Percentiles rank a stretch among this genome's conserved stretches.
Conservation (phyloP, 495 filamentous ascomycete species). For the Achaetomiella virescens region DNA sequence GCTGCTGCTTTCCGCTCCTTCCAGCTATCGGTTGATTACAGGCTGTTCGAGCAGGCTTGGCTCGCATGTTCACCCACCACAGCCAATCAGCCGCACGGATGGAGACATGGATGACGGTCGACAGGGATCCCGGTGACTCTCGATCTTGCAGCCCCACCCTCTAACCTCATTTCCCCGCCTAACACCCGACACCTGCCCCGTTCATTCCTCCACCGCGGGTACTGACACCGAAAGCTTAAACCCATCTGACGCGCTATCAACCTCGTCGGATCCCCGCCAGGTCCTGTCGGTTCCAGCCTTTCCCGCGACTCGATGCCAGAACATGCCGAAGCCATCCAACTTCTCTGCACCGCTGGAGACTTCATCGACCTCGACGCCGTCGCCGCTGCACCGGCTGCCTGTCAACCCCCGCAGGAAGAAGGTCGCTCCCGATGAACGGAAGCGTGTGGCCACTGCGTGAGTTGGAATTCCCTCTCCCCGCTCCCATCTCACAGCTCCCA, state of each 20-base stretch:
- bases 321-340: slow-evolving; percentile 21
- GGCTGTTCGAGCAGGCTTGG: slow-evolving; percentile 8
- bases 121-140: background rate
- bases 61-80: too few species aligned
- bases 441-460: slow-evolving; percentile 34
- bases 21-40: slow-evolving; percentile 38
- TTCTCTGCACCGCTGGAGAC: slow-evolving; percentile 4
- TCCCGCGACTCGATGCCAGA: slow-evolving; percentile 10
- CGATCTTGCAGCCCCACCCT: slow-evolving; percentile 1
- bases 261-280: slow-evolving; percentile 1
- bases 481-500: too few species aligned
- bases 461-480: slow-evolving; percentile 1
- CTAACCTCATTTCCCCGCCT: slow-evolving; percentile 1
- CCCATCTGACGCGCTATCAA: slow-evolving; percentile 13
- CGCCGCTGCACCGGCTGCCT: slow-evolving; percentile 25
- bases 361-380: slow-evolving; percentile 5
- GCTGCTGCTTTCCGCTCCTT: background rate
- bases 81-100: background rate
- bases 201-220: slow-evolving; percentile 24
- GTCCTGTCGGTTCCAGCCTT: background rate
- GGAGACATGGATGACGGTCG: background rate
- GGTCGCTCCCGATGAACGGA: slow-evolving; percentile 30
- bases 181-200: slow-evolving; percentile 11
- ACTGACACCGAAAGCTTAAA: slow-evolving; percentile 26
- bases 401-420: slow-evolving; percentile 35